Evolutionary conservation across 2,329 filamentous ascomycete genomes (phyloP).

Genomic region (Sordariomycetes sp.): DNA sequence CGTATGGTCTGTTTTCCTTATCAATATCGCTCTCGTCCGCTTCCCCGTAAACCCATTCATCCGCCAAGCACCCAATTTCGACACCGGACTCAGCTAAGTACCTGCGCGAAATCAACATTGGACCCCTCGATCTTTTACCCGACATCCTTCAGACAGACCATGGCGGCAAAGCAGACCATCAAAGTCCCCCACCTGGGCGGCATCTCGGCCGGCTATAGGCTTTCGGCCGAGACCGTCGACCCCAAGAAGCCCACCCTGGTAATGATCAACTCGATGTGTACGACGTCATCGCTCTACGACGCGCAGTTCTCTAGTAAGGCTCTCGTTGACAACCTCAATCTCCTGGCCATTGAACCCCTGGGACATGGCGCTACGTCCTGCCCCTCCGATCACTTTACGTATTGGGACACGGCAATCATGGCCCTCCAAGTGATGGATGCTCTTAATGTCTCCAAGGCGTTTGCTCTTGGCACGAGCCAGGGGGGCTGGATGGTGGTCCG

Average conservation of each 20-base stretch:
- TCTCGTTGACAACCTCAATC: constrained; percentile 28
- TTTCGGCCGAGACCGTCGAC: constrained; percentile 28
- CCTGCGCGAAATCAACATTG: neutral
- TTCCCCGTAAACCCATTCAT: neutral
- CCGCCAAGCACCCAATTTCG: neutral
- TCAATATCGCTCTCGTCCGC: neutral
- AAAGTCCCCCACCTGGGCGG: constrained; percentile 32
- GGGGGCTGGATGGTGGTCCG: constrained; percentile 36
- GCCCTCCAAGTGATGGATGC: constrained; percentile 40
- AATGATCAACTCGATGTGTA: constrained; percentile 38
- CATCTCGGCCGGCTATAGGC: constrained; percentile 29
- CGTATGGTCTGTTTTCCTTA: neutral
- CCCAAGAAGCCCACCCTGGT: constrained; percentile 34
- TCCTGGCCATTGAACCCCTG: constrained; percentile 37
- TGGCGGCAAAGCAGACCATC: constrained; percentile 26
- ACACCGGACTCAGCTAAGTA: neutral
- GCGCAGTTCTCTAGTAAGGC: constrained; percentile 24
- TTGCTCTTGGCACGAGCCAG: constrained; percentile 35
- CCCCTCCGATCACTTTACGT: constrained; percentile 33
- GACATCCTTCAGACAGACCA: constrained; percentile 9
- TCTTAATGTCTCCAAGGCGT: constrained; percentile 31
- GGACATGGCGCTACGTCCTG: constrained; percentile 33
- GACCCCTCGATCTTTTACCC: neutral
- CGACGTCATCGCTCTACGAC: constrained; percentile 30
- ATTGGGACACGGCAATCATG: constrained; percentile 42